phyloP scores from a whole-genome alignment of 257 asterid species.

The Mitragyna speciosa region DNA sequence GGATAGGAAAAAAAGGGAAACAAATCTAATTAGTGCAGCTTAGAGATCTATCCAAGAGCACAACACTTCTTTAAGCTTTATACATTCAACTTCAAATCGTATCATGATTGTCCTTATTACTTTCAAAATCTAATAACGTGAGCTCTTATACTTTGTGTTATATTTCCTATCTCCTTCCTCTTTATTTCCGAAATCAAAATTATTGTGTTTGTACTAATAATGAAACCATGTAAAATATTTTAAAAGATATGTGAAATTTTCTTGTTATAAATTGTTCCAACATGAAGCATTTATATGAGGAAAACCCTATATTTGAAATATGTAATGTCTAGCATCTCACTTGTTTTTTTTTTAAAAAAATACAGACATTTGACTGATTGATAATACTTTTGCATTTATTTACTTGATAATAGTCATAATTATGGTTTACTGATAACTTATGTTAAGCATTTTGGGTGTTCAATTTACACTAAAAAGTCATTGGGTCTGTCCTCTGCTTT shows the following conservation, averaged over 20 bases:
- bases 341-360: no score
- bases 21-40: not conserved
- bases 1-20: not conserved
- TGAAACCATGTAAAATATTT: not conserved
- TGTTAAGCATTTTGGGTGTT: no score
- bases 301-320: not conserved
- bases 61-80: not conserved
- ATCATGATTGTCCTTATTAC: constrained; percentile 3
- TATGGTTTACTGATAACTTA: no score
- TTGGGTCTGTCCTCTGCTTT: no score
- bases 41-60: not conserved
- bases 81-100: constrained; percentile 21
- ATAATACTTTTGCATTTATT: no score
- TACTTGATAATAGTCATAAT: no score
- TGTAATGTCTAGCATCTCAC: no score
- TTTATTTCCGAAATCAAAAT: no score
- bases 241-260: not conserved
- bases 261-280: not conserved
- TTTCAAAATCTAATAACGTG: not conserved
- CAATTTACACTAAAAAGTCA: no score
- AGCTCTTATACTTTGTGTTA: not conserved
- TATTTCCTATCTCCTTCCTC: not conserved
- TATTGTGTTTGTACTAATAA: no score
- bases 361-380: no score
- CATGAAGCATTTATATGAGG: not conserved